phyloP scores from a whole-genome alignment of 225 moss, liverwort and hornwort genomes.

The Polytrichum formosum region DNA sequence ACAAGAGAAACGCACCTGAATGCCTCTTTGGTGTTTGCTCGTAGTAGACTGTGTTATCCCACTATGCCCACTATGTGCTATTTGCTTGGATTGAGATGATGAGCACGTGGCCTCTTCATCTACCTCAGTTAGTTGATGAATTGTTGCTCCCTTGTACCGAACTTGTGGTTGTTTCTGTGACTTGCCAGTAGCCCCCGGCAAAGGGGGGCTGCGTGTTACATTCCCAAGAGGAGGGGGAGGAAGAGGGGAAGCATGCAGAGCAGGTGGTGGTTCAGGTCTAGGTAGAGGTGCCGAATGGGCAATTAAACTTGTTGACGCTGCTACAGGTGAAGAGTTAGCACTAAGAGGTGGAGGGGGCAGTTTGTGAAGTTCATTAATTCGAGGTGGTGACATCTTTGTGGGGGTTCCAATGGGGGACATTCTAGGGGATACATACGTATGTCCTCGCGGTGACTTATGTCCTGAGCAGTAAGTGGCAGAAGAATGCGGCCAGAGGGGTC shows the following conservation, averaged over 20 bases:
- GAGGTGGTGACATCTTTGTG: conserved; percentile 55
- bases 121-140: conserved; percentile 44
- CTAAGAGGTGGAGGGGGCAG: conserved; percentile 76
- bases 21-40: conserved; percentile 11
- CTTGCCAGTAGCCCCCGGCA: conserved; percentile 26
- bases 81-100: conserved; percentile 10
- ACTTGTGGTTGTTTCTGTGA: conserved; percentile 30
- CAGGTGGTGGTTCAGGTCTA: conserved; percentile 25
- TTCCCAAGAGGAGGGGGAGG: conserved; percentile 60
- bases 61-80: conserved; percentile 5
- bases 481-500: conserved; percentile 10
- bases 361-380: conserved; percentile 67
- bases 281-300: conserved; percentile 61
- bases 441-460: conserved; percentile 45
- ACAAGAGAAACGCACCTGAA: conserved; percentile 5
- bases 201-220: conserved; percentile 44
- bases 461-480: conserved; percentile 35
- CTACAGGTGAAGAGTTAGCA: conserved; percentile 44
- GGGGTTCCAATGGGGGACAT: conserved; percentile 55
- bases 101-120: conserved; percentile 40
- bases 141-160: conserved; percentile 36
- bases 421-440: conserved; percentile 41
- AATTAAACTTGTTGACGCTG: conserved; percentile 28
- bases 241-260: conserved; percentile 47
- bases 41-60: background rate